A percentile compares a stretch with the other conserved stretches of the same genome.
Evolutionary conservation across 2,329 filamentous ascomycete species (phyloP).

Genomic region (Geosmithia flava): DNA sequence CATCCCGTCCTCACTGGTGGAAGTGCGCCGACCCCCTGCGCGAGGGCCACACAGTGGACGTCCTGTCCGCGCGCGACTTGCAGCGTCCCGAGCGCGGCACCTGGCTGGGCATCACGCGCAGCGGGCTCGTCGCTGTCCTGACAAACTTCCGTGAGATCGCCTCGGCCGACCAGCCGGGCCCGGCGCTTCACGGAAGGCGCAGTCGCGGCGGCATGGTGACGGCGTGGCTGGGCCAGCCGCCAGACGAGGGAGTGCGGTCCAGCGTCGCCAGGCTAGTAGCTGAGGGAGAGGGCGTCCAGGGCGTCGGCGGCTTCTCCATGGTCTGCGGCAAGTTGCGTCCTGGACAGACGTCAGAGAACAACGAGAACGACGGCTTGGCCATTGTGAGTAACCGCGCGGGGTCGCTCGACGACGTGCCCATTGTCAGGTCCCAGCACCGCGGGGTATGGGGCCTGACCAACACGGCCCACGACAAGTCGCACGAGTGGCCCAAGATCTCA

Average conservation of each 20-base stretch:
- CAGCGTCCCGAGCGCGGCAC: constrained; percentile 50
- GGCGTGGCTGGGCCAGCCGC: constrained; percentile 42
- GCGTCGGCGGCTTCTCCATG: constrained; percentile 54
- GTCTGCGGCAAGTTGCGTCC: constrained; percentile 47
- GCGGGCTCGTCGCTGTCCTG: constrained; percentile 48
- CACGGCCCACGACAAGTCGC: constrained; percentile 38
- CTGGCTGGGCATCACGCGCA: constrained; percentile 51
- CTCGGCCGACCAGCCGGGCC: constrained; percentile 28
- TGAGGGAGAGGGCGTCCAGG: constrained; percentile 37
- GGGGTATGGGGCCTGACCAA: constrained; percentile 51
- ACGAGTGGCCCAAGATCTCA: constrained; percentile 49
- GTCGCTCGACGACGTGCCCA: constrained; percentile 39
- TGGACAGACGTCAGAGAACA: neutral
- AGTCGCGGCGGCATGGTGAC: constrained; percentile 54
- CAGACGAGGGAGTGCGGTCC: constrained; percentile 31
- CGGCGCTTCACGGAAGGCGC: constrained; percentile 39
- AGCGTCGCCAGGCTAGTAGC: constrained; percentile 41
- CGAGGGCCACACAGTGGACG: constrained; percentile 19
- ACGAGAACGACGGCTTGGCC: constrained; percentile 37
- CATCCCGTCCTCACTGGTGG: constrained; percentile 54
- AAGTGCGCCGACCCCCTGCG: constrained; percentile 20
- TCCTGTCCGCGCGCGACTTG: constrained; percentile 50
- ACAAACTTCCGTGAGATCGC: constrained; percentile 54
- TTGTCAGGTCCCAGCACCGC: constrained; percentile 38
- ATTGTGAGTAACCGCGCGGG: constrained; percentile 51